Evolutionary conservation across 495 filamentous ascomycete genomes (phyloP).

Genomic region (Neurospora sp.): DNA sequence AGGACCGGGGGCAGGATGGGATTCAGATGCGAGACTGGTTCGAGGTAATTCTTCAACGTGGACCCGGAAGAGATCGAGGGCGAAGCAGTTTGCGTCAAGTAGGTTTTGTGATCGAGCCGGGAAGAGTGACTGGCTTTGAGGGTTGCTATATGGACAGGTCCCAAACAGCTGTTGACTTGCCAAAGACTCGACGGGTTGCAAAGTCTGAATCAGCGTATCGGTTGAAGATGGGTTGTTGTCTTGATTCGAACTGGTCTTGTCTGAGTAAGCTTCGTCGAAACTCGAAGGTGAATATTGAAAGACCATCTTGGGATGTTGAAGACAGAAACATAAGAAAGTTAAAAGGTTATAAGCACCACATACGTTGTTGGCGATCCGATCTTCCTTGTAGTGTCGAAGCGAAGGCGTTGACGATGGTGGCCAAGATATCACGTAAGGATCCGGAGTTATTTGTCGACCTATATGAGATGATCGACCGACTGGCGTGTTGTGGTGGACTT

Average conservation of each 20-base stretch:
- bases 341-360: constrained; percentile 14
- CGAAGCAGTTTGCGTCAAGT: constrained; percentile 26
- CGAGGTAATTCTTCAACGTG: background rate
- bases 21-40: background rate
- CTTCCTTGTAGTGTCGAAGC: background rate
- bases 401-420: background rate
- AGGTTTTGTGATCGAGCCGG: constrained; percentile 16
- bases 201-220: constrained; percentile 24
- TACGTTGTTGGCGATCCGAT: constrained; percentile 17
- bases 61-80: constrained; percentile 2
- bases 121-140: constrained; percentile 14
- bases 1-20: background rate
- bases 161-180: constrained; percentile 14
- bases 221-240: constrained; percentile 27
- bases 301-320: constrained; percentile 20
- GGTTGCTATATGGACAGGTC: constrained; percentile 16
- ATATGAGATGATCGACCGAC: constrained; percentile 12
- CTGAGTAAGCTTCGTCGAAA: constrained; percentile 36
- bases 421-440: constrained; percentile 3
- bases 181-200: constrained; percentile 22
- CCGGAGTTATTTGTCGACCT: constrained; percentile 7
- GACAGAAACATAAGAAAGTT: constrained; percentile 4
- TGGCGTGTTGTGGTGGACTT: background rate
- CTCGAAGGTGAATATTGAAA: constrained; percentile 17
- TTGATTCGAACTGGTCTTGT: constrained; percentile 31